These are phyloP conservation scores for Wickerhamomyces chaumierensis DNA, from an alignment of 805 yeast genomes.

Conservation along the genomic window DNA sequence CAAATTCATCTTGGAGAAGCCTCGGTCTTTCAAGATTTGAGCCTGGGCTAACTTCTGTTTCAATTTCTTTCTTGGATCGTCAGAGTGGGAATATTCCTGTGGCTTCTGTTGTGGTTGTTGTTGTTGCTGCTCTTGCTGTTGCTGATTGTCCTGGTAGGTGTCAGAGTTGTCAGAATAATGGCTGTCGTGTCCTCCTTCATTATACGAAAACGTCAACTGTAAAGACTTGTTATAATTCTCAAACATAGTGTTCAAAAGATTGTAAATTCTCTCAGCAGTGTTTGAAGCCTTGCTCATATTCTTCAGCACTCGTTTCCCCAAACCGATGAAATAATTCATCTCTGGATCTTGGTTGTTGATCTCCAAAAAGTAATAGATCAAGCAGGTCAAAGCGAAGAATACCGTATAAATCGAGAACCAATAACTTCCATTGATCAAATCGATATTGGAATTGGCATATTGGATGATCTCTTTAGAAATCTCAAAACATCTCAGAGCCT, in stretches of 20 bases:
- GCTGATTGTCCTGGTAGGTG: too few relatives aligned
- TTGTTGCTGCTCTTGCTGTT: too few relatives aligned
- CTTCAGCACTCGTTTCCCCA: slow-evolving; percentile 64
- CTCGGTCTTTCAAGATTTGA: background rate
- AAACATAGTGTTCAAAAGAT: slow-evolving; percentile 63
- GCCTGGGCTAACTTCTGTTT: background rate
- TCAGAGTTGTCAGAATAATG: background rate
- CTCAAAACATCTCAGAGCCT: slow-evolving; percentile 72
- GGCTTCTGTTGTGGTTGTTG: too few relatives aligned
- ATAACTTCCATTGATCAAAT: slow-evolving; percentile 72
- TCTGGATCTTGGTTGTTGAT: slow-evolving; percentile 35
- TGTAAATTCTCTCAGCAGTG: slow-evolving; percentile 73
- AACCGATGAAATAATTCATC: slow-evolving; percentile 62
- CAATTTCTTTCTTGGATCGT: background rate
- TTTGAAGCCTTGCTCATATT: slow-evolving; percentile 60
- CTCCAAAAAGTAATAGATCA: slow-evolving; percentile 53
- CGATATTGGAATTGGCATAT: slow-evolving; percentile 70
- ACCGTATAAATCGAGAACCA: slow-evolving; percentile 93
- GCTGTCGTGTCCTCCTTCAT: background rate
- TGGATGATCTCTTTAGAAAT: slow-evolving; percentile 75
- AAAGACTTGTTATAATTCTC: slow-evolving; percentile 51
- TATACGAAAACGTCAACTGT: background rate
- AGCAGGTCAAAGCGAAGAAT: slow-evolving; percentile 84
- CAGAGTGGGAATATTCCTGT: too few relatives aligned
- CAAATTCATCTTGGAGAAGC: background rate